These are phyloP conservation scores for Scleroderma bovista DNA, from an alignment of 768 basidiomycete species.

Conservation along the genomic window DNA sequence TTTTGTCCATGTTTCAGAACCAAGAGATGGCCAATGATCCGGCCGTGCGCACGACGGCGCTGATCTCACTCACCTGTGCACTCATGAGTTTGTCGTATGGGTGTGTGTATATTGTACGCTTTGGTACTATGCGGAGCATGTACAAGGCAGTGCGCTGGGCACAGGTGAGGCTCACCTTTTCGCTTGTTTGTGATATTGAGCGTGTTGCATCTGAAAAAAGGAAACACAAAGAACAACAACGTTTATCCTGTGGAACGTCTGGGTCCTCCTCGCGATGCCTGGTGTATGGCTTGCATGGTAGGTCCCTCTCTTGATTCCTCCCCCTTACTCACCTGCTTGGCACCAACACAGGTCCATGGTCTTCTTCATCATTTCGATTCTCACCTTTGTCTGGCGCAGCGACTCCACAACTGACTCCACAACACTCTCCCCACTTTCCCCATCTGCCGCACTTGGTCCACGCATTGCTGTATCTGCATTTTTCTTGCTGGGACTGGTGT, in stretches of 20 bases:
- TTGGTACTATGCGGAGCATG: slow-evolving; percentile 69
- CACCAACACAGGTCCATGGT: slow-evolving; percentile 53
- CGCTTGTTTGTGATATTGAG: background rate
- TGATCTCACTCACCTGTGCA: slow-evolving; percentile 61
- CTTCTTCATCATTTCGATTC: slow-evolving; percentile 55
- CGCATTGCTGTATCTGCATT: slow-evolving; percentile 52
- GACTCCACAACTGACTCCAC: slow-evolving; percentile 42
- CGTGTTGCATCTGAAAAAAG: slow-evolving; percentile 25
- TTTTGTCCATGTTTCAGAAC: slow-evolving; percentile 64
- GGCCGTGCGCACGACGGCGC: slow-evolving; percentile 53
- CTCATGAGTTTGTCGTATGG: slow-evolving; percentile 70
- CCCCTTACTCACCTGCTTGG: background rate
- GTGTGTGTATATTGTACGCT: slow-evolving; percentile 67
- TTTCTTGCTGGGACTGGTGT: slow-evolving; percentile 54
- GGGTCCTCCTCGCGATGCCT: slow-evolving; percentile 64
- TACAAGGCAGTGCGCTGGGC: slow-evolving; percentile 68
- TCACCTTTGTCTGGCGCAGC: slow-evolving; percentile 63
- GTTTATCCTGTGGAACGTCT: slow-evolving; percentile 57
- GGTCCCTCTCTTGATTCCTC: slow-evolving; percentile 6
- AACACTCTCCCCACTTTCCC: slow-evolving; percentile 31
- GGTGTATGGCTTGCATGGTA: slow-evolving; percentile 69
- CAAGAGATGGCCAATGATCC: slow-evolving; percentile 49
- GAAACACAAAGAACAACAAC: slow-evolving; percentile 51
- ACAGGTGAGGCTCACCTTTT: slow-evolving; percentile 38
- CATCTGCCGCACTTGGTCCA: slow-evolving; percentile 39